Percentiles rank a stretch among this genome's conserved stretches.
These are phyloP conservation scores for Amesomyces nigricolor DNA, from an alignment of 2,329 filamentous ascomycete species.

Conservation along the genomic window DNA sequence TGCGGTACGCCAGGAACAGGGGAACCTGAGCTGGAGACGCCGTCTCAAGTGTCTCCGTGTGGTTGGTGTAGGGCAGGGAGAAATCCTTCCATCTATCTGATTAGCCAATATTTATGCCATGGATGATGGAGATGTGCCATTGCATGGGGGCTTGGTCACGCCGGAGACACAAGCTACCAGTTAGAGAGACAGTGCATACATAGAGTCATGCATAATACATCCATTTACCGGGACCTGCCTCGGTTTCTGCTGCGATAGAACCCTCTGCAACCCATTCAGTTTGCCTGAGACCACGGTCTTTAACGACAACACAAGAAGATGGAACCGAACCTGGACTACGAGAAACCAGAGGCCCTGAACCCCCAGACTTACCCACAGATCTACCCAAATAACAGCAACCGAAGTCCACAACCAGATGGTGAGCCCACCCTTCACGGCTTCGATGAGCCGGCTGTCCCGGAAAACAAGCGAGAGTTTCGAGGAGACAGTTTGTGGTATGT, in stretches of 20 bases:
- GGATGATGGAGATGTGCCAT: slow-evolving; percentile 1
- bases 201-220: neutral
- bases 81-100: slow-evolving; percentile 1
- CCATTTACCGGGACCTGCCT: neutral
- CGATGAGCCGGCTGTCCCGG: slow-evolving; percentile 14
- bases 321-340: slow-evolving; percentile 18
- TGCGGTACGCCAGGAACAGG: neutral
- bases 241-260: neutral
- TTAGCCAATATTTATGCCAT: slow-evolving; percentile 18
- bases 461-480: slow-evolving; percentile 17
- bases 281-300: neutral
- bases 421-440: slow-evolving; percentile 17
- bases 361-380: slow-evolving; percentile 15
- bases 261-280: neutral
- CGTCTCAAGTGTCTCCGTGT: neutral
- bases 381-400: slow-evolving; percentile 9
- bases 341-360: slow-evolving; percentile 21
- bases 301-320: neutral
- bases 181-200: neutral
- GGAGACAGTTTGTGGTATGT: slow-evolving; percentile 20
- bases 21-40: slow-evolving; percentile 9
- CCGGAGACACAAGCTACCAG: neutral
- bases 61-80: neutral
- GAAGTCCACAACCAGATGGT: slow-evolving; percentile 20
- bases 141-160: neutral